phyloP scores from a whole-genome alignment of 768 basidiomycete species.

The Rossbeevera mucosa region DNA sequence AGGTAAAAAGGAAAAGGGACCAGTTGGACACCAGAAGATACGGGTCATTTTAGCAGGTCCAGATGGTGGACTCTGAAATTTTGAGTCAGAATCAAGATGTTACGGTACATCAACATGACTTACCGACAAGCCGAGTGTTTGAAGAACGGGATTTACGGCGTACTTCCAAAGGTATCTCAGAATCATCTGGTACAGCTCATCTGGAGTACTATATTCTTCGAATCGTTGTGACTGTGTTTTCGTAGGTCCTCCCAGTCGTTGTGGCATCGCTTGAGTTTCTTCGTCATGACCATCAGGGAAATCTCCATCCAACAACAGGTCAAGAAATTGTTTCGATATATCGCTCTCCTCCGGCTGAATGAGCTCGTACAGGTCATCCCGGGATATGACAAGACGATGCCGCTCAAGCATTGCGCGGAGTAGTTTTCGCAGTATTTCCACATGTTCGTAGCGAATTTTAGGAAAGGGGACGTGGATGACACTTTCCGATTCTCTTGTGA shows the following conservation, averaged over 20 bases:
- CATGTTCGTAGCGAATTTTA: background rate
- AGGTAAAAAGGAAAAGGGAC: background rate
- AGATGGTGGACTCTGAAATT: background rate
- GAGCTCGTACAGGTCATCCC: background rate
- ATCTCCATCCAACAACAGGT: background rate
- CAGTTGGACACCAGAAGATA: background rate
- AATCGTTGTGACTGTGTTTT: background rate
- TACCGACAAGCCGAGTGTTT: background rate
- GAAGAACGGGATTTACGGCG: background rate
- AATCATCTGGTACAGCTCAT: background rate
- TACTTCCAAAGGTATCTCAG: background rate
- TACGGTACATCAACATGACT: no score
- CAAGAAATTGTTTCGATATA: background rate
- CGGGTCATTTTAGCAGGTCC: background rate
- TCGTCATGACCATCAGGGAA: background rate
- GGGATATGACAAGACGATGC: background rate
- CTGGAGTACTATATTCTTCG: background rate
- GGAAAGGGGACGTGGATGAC: background rate
- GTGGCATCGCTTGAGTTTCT: rapidly evolving
- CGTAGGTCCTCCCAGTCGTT: background rate
- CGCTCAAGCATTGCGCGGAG: background rate
- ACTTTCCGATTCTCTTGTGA: background rate
- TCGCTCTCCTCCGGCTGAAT: background rate
- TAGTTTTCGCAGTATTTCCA: background rate
- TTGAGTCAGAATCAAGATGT: no score